These are phyloP conservation scores for Chaetomium globosum DNA, from an alignment of 2,329 filamentous ascomycete genomes.

Conservation along the genomic window DNA sequence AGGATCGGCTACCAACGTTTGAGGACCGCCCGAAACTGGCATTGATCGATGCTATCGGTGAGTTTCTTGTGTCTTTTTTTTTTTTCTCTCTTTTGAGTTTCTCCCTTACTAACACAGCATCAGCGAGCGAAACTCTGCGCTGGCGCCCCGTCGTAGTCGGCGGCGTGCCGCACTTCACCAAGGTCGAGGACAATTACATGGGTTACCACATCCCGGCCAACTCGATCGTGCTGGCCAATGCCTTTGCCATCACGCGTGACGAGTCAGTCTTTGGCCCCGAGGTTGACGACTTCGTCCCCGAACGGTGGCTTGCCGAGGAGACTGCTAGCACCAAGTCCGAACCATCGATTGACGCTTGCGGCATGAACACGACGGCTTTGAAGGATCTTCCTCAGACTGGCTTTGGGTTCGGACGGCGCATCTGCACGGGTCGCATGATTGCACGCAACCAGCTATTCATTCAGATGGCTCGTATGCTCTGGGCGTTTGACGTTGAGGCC, in stretches of 20 bases:
- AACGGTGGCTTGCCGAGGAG: conserved; percentile 40
- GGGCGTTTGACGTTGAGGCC: conserved; percentile 51
- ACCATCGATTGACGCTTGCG: background rate
- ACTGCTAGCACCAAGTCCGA: background rate
- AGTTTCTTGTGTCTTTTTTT: background rate
- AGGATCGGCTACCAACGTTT: background rate
- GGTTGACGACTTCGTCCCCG: conserved; percentile 38
- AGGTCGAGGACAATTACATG: conserved; percentile 42
- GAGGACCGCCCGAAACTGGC: background rate
- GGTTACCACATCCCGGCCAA: conserved; percentile 49
- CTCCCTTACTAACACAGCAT: background rate
- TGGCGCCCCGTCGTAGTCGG: conserved; percentile 48
- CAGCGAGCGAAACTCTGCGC: conserved; percentile 48
- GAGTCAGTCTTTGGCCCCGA: conserved; percentile 46
- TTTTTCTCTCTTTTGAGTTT: background rate
- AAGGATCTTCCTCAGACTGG: conserved; percentile 42
- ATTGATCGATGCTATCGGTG: background rate
- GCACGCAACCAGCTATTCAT: conserved; percentile 52
- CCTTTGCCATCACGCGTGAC: conserved; percentile 45
- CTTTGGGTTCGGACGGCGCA: conserved; percentile 54
- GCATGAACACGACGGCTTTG: conserved; percentile 26
- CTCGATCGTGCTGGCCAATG: conserved; percentile 49
- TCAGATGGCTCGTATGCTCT: conserved; percentile 49
- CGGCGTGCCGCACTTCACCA: conserved; percentile 47
- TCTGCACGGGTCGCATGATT: conserved; percentile 50